These are phyloP conservation scores for Botryosphaeria agaves DNA, from an alignment of 2,329 filamentous ascomycete genomes.

Conservation along the genomic window DNA sequence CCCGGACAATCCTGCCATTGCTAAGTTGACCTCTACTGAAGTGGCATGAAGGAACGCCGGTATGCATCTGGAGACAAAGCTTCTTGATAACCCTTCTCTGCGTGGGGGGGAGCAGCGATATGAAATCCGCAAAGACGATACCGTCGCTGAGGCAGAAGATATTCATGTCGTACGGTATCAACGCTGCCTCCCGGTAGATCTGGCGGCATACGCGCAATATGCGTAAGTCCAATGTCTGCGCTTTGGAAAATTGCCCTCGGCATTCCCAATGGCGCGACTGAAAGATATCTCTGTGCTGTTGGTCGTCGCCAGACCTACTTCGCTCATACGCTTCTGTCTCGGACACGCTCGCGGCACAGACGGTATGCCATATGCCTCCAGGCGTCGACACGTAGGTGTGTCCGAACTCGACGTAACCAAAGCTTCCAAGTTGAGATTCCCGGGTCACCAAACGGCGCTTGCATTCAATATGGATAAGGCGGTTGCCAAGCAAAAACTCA, in stretches of 20 bases:
- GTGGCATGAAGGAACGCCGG: neutral
- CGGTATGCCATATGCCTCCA: too few species aligned
- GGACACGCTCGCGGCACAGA: neutral
- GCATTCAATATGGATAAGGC: neutral
- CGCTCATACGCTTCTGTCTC: neutral
- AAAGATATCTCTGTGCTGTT: slow-evolving; percentile 1
- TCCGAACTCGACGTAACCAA: too few species aligned
- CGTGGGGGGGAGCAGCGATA: neutral
- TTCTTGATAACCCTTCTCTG: neutral
- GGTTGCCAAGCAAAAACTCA: neutral
- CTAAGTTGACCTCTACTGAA: neutral
- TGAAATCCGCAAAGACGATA: slow-evolving; percentile 4
- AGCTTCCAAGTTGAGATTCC: neutral
- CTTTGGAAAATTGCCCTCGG: neutral
- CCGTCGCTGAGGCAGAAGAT: slow-evolving; percentile 3
- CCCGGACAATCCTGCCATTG: too few species aligned
- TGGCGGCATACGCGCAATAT: slow-evolving; percentile 3
- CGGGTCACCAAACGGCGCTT: neutral
- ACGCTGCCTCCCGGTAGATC: slow-evolving; percentile 4
- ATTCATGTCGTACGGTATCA: slow-evolving; percentile 4
- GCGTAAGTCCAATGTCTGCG: slow-evolving; percentile 1
- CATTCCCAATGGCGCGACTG: neutral
- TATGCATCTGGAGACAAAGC: neutral
- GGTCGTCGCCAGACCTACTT: neutral
- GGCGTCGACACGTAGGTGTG: too few species aligned